phyloP scores from a whole-genome alignment of 805 yeast species.

The Pichia nakasei region DNA sequence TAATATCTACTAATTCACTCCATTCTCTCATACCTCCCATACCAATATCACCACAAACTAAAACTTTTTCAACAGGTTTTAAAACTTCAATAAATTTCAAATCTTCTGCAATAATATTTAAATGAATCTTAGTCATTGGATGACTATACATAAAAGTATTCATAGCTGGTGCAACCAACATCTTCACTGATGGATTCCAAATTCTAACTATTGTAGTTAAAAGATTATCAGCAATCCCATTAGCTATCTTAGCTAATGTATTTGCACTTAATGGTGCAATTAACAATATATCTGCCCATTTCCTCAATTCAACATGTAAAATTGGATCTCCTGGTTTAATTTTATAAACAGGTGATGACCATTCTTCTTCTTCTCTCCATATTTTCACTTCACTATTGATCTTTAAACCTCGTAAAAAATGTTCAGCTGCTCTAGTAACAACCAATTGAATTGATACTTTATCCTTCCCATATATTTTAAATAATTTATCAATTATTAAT shows the following conservation, averaged over 20 bases:
- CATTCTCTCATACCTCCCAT: slow-evolving; percentile 99
- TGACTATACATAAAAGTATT: slow-evolving; percentile 86
- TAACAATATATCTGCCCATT: slow-evolving; percentile 93
- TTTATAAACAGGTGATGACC: slow-evolving; percentile 49
- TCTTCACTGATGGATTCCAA: slow-evolving; percentile 90
- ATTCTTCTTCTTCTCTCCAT: slow-evolving; percentile 93
- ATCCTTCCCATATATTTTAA: slow-evolving; percentile 65
- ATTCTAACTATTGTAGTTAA: slow-evolving; percentile 87
- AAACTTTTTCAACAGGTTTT: slow-evolving; percentile 92
- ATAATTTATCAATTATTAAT: slow-evolving; percentile 74
- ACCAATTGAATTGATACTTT: slow-evolving; percentile 78
- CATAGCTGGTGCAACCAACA: slow-evolving; percentile 92
- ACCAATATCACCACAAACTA: slow-evolving; percentile 94
- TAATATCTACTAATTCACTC: slow-evolving; percentile 83
- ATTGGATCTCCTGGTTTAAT: slow-evolving; percentile 81
- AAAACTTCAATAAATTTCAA: slow-evolving; percentile 95
- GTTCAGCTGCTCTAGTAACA: slow-evolving; percentile 78
- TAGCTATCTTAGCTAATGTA: slow-evolving; percentile 78
- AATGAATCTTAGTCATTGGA: slow-evolving; percentile 77
- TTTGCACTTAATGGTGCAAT: slow-evolving; percentile 96
- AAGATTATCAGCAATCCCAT: slow-evolving; percentile 88
- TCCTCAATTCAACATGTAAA: slow-evolving; percentile 83
- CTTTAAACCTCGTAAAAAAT: slow-evolving; percentile 52
- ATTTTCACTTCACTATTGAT: slow-evolving; percentile 63
- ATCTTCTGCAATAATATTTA: slow-evolving; percentile 68